Conservation (phyloP, 495 filamentous ascomycete species). For the Neurospora hispaniola region DNA sequence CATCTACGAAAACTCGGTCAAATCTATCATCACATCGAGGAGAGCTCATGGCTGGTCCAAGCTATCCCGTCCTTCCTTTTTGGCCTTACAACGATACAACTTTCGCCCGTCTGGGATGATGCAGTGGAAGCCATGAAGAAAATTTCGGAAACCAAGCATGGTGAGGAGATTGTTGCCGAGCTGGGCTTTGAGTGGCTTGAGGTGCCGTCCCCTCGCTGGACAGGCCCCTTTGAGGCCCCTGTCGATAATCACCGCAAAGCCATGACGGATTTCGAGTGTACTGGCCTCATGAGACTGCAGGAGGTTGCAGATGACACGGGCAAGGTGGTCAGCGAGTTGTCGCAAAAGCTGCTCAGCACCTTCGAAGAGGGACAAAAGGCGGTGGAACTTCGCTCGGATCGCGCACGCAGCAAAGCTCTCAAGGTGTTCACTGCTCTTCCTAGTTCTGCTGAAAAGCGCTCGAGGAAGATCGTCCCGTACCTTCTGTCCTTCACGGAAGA, state of each 20-base stretch:
- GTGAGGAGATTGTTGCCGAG: slow-evolving; percentile 62
- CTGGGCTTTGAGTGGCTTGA: slow-evolving; percentile 76
- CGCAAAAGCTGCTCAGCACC: slow-evolving; percentile 35
- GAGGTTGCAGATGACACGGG: slow-evolving; percentile 29
- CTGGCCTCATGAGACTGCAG: slow-evolving; percentile 54
- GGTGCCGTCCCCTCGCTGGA: slow-evolving; percentile 38
- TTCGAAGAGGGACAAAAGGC: slow-evolving; percentile 42
- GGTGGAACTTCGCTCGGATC: slow-evolving; percentile 24
- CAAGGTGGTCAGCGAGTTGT: slow-evolving; percentile 28
- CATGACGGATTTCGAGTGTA: slow-evolving; percentile 67
- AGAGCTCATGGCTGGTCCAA: slow-evolving; percentile 52
- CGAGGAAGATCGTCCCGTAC: slow-evolving; percentile 72
- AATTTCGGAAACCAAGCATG: slow-evolving; percentile 56
- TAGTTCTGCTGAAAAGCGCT: slow-evolving; percentile 70
- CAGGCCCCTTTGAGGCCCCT: slow-evolving; percentile 23
- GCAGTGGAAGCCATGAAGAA: slow-evolving; percentile 61
- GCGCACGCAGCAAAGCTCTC: slow-evolving; percentile 64
- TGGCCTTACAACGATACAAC: slow-evolving; percentile 73
- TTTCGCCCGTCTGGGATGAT: slow-evolving; percentile 79
- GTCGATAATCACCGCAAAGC: slow-evolving; percentile 15
- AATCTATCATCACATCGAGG: slow-evolving; percentile 44
- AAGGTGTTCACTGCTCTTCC: slow-evolving; percentile 66
- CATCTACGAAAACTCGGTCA: slow-evolving; percentile 67
- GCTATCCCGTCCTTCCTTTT: slow-evolving; percentile 78
- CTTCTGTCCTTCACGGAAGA: slow-evolving; percentile 66